Percentiles rank a stretch among this genome's conserved stretches.
Evolutionary conservation across 306 rosid species (phyloP).

Genomic region (Lathyrus sativus): DNA sequence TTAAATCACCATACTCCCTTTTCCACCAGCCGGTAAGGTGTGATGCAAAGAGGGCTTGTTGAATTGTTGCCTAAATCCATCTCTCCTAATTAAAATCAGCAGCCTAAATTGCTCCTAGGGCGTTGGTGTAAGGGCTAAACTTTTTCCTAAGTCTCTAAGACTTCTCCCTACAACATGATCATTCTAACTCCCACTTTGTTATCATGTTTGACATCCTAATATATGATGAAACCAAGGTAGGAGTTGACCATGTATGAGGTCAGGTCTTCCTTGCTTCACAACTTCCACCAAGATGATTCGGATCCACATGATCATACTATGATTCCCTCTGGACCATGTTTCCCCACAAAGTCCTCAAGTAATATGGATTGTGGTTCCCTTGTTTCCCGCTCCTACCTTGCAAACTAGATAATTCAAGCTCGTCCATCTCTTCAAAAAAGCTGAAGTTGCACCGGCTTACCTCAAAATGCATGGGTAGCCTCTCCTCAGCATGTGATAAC

Average conservation of each 20-base stretch:
- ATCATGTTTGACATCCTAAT: neutral
- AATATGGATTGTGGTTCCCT: too few species aligned
- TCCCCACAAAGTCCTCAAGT: too few species aligned
- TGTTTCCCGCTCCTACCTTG: too few species aligned
- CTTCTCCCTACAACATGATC: neutral
- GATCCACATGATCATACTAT: too few species aligned
- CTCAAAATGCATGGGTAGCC: too few species aligned
- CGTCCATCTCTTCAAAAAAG: too few species aligned
- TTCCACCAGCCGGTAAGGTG: neutral
- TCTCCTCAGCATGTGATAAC: too few species aligned
- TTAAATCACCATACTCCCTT: neutral
- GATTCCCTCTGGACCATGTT: too few species aligned
- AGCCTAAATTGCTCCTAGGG: neutral
- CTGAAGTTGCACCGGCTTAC: too few species aligned
- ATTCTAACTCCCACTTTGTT: neutral
- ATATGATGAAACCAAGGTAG: neutral
- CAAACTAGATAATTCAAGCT: too few species aligned
- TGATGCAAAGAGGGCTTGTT: neutral
- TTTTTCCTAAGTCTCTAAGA: neutral
- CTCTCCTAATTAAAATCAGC: neutral
- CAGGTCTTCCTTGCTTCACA: neutral
- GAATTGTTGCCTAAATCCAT: neutral
- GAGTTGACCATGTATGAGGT: neutral
- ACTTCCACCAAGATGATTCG: neutral
- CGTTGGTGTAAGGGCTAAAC: neutral